Base-by-base conservation (phyloP, 768 basidiomycete species). In the Lactarius psammicola region DNA sequence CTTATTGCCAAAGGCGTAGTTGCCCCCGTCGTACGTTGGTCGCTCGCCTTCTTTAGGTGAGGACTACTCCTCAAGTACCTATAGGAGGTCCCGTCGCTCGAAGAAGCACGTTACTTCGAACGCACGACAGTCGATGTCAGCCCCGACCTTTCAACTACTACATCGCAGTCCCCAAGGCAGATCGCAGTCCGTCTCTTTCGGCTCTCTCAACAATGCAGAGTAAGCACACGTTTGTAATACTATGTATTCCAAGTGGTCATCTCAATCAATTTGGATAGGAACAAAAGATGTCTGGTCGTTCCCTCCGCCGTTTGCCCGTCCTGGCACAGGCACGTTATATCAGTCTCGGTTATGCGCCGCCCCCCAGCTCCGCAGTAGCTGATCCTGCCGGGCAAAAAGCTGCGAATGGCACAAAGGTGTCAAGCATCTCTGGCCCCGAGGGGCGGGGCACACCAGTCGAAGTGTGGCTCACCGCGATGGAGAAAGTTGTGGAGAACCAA, bases 271-370 rank as follows among this genome's bases (percentile, higher is more conserved):
- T 38, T 20, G 28, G 36, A 30, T 62, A 91, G 89, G 75, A 75
- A 20, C 87, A 94, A 74, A 84, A 84, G n/a, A 86, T 98, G 82
- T 97, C 95, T 18, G 97, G 97, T 17, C 88, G 97, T 40, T 88
- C 92, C 1, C 82, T 99, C 15, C 86, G 97, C 15, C 87, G 95
- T 8, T 81, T 99, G n/a, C 97, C 97, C 3, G 94, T 98, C 55
- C 84, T 98, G 23, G 93, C 95, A 1, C 86, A 97, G 55, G 93
- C 96, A 4, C 82, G 85, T 9, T 88, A 94, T 73, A 87, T 98
- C 58, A 84, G 87, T 33, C 69, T 73, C 2, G 64, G 63, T 30
- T 63, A 68, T 13, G 38, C 49, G 8, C 56, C 58, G 7, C 51
- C 58, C 17, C 28, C 38, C 26, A 28, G 62, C 11, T 13, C 40